Evolutionary conservation across 1,139 yeast genomes (phyloP), one percentile per base, ranked within the genome.

Genomic region (Pichia sp.): DNA sequence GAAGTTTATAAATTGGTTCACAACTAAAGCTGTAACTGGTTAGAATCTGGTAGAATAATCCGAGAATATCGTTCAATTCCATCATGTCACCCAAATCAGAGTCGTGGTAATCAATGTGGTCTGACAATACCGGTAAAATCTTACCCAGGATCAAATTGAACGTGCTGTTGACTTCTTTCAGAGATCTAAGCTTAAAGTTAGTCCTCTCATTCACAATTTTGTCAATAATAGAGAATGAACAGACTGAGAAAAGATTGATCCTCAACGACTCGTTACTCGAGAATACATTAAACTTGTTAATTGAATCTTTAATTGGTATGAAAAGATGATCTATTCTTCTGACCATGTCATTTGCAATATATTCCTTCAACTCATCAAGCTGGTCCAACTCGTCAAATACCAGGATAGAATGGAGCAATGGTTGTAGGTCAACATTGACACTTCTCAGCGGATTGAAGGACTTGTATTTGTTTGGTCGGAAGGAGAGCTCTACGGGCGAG

Each of bases 141-240:
- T 84, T 82, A 16, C 80, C 72, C 29, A 80, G 74, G 51, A 87
- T 76, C 2, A 87, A 81, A 50, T 84, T 88, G 93, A 95, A 93
- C 54, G 89, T 76, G 63, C 87, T 95, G 63, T 84, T 84, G 0
- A 93, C 76, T 54, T 81, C 80, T 47, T 80, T 75, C 50, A 81
- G 80, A 1, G 80, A 65, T 45, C 86, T 68, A 19, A 85, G 72
- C 53, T 77, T 77, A 61, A 77, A 82, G 57, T 81, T 79, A 0
- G 89, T 82, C 6, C 78, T 73, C 50, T 75, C 70, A 53, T 82
- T 80, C 45, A 90, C 75, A 58, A 82, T 80, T 54, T 85, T 82
- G 69, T 90, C 97, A 63, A 86, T 77, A 6, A 89, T 77, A 61
- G 90, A 82, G 62, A 90, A 89, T 0, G 97, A 96, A 2, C 85